Base-by-base conservation (phyloP, 352 stramenopile genomes). In the Phytophthora sansomeana region DNA sequence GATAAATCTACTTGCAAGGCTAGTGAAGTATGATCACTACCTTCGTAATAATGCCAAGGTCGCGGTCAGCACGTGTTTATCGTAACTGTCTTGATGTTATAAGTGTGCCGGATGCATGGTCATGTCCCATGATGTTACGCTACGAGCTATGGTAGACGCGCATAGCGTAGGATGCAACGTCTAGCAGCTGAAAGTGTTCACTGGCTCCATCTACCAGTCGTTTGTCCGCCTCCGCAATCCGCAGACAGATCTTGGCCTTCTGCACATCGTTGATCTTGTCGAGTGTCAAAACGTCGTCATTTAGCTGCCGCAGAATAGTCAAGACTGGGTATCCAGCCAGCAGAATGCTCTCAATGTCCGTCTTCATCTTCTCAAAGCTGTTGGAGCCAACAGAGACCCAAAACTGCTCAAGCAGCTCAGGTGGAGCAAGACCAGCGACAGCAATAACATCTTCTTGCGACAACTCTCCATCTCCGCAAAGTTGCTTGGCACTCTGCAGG, bases 181-280 rank as follows among this genome's bases (percentile, higher is more conserved):
- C 93, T 74, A 99, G 85, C 42, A 99, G 81, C 76, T 99, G 97
- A 72, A 99, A 95, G 57, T 96, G 81, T 63, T 99, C 97, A 79
- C 97, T 98, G 13, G 92, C 95, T 21, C 96, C 96, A 68, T 99
- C 96, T 11, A 98, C 90, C 43, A 99, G 91, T 56, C 90, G 93
- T 74, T 98, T 98, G 81, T 99, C 97, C 8, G 93, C 93, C 74
- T 98, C 87, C 6, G 97, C 96, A 71, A 99, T 96, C 58, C 93
- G 85, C 75, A 98, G 81, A 53, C 85, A 95, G 46, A 99, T 89
- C 39, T 95, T 90, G 19, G 97, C 97, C 74, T 99, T 98, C 58
- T 97, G 82, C 38, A 95, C 66, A 71, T 99, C 95, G 24, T 72
- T 76, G 28, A 99, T 77, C 54, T 84, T 84, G 5, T 77, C 68